Evolutionary conservation across 2,329 filamentous ascomycete species (phyloP).

Genomic region (Blastomyces gilchristii): DNA sequence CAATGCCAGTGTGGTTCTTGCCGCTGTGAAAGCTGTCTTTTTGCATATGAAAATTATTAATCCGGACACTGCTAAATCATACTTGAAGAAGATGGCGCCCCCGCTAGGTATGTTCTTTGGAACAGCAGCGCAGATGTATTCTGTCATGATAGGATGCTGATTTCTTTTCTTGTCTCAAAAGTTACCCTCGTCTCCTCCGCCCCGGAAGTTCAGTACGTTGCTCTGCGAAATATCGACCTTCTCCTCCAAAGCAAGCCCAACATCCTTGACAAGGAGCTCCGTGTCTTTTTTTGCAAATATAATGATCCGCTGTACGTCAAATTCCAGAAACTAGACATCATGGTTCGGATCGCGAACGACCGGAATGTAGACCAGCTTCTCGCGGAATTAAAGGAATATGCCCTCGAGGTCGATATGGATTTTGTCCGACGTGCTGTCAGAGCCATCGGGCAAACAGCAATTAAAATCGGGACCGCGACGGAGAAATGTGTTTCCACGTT

Average conservation of each 20-base stretch:
- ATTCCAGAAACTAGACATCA: constrained; percentile 94
- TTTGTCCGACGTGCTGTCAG: constrained; percentile 90
- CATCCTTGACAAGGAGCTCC: constrained; percentile 91
- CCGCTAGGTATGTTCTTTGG: constrained; percentile 57
- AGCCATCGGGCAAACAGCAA: constrained; percentile 93
- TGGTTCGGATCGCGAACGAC: constrained; percentile 98
- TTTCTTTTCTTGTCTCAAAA: constrained; percentile 39
- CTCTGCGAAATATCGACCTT: constrained; percentile 89
- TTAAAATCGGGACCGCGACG: constrained; percentile 92
- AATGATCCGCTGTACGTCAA: constrained; percentile 98
- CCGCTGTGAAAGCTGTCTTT: constrained; percentile 97
- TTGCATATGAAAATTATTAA: constrained; percentile 84
- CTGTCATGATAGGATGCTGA: neutral
- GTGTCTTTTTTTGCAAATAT: constrained; percentile 99
- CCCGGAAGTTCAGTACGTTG: constrained; percentile 96
- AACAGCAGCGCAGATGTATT: neutral
- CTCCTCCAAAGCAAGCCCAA: constrained; percentile 91
- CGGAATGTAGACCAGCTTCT: constrained; percentile 91
- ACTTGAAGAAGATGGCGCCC: constrained; percentile 97
- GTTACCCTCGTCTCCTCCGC: constrained; percentile 92
- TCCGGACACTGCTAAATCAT: constrained; percentile 67
- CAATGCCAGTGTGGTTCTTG: constrained; percentile 90
- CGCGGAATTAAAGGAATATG: constrained; percentile 92
- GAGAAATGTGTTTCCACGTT: constrained; percentile 93
- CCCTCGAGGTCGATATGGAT: constrained; percentile 97